phyloP scores from a whole-genome alignment of 495 filamentous ascomycete genomes.

The Neurospora africana region DNA sequence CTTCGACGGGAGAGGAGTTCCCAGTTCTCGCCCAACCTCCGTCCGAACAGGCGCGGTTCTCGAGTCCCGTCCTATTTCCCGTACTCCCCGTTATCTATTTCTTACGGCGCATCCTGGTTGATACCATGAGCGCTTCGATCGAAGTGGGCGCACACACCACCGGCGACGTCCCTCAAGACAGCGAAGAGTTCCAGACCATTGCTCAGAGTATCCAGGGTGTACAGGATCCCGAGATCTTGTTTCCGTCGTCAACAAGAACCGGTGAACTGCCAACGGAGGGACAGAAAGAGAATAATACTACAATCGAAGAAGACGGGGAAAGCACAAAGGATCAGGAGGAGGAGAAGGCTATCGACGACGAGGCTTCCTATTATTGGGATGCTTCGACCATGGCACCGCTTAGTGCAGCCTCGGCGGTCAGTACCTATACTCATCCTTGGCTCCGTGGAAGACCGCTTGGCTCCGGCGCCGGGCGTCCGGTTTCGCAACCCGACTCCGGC shows the following conservation, averaged over 20 bases:
- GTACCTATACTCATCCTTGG: conserved; percentile 18
- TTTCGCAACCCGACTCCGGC: not conserved
- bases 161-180: not conserved
- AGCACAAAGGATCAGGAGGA: not conserved
- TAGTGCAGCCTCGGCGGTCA: conserved; percentile 44
- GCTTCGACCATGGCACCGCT: conserved; percentile 45
- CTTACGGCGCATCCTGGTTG: not conserved
- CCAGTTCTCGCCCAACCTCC: not conserved
- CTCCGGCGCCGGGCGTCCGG: not conserved
- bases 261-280: not conserved
- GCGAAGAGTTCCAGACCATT: conserved; percentile 2
- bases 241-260: not conserved
- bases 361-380: conserved; percentile 37
- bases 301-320: not conserved
- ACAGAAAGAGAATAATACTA: not conserved
- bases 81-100: not conserved
- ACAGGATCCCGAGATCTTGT: not conserved
- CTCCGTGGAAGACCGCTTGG: not conserved
- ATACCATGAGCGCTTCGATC: conserved; percentile 6
- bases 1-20: not conserved
- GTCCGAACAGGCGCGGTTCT: not conserved
- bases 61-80: not conserved
- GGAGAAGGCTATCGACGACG: conserved; percentile 10
- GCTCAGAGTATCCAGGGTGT: not conserved
- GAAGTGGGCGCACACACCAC: conserved; percentile 1